phyloP scores from a whole-genome alignment of 73 alveolate genomes.

The Paramecium primaurelia region DNA sequence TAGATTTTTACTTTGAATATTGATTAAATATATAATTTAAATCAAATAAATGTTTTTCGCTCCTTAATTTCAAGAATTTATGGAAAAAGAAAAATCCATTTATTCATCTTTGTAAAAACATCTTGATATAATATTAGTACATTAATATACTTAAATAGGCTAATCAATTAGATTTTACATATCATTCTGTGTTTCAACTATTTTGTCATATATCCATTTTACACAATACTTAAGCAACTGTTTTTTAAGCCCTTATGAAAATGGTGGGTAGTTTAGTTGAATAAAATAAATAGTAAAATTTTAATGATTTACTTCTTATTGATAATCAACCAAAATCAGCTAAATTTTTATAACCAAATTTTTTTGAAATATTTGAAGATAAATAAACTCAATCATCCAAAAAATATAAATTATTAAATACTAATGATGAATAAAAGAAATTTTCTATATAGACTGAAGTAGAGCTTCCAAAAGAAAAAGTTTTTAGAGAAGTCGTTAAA shows the following conservation, averaged over 20 bases:
- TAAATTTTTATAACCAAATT: background rate
- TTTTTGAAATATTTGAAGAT: constrained; percentile 16
- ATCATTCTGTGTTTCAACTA: background rate
- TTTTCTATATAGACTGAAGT: background rate
- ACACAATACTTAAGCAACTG: background rate
- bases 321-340: background rate
- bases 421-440: background rate
- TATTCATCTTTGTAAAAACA: background rate
- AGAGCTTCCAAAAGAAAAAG: background rate
- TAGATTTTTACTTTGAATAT: background rate
- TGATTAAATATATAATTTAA: background rate
- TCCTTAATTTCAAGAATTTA: background rate
- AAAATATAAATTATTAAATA: background rate
- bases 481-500: background rate
- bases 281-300: background rate
- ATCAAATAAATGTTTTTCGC: background rate
- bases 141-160: background rate
- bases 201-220: background rate
- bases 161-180: background rate
- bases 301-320: background rate
- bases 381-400: background rate
- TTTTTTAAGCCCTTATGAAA: background rate
- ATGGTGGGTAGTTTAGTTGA: background rate
- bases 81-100: background rate
- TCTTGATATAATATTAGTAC: background rate